A percentile compares a stretch with the other conserved stretches of the same genome.
Conservation (phyloP, 345 rosid genomes). For the Moricandia moricandioides region DNA sequence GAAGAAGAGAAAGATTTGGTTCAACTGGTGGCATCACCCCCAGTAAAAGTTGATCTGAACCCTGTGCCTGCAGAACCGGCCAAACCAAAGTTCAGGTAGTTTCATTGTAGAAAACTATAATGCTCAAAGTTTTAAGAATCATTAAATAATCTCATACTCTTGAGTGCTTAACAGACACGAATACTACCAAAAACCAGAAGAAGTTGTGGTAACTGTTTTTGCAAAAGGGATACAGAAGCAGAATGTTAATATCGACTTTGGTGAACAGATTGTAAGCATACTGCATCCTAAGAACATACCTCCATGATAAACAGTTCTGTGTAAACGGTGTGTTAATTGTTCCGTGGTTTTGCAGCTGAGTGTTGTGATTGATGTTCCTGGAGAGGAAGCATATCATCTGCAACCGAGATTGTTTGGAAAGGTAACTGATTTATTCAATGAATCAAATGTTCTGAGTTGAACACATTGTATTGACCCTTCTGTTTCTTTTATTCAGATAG, state of each 20-base stretch:
- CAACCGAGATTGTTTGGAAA: conserved; percentile 91
- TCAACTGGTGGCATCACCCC: not conserved
- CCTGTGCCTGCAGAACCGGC: conserved; percentile 29
- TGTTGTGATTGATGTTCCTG: conserved; percentile 53
- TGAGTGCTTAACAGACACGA: conserved; percentile 56
- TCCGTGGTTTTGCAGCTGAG: not conserved
- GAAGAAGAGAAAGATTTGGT: conserved; percentile 38
- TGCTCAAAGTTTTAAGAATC: not conserved
- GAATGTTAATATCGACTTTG: conserved; percentile 60
- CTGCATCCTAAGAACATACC: not conserved
- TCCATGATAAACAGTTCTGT: not conserved
- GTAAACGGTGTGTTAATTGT: not conserved
- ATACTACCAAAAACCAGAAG: conserved; percentile 83
- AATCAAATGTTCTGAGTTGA: not conserved
- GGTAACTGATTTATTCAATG: conserved; percentile 42
- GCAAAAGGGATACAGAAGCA: conserved; percentile 72
- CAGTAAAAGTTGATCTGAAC: conserved; percentile 14
- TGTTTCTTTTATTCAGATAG: conserved; percentile 47
- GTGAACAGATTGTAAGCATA: conserved; percentile 92
- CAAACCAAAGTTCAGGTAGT: conserved; percentile 56
- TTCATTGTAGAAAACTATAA: not conserved
- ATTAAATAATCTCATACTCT: not conserved
- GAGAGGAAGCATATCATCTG: conserved; percentile 66
- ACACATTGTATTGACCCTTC: not conserved
- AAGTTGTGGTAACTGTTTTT: conserved; percentile 79